Evolutionary conservation across 768 basidiomycete genomes (phyloP), one percentile per base, ranked within the genome.

Genomic region (Tephrocybe sp.): DNA sequence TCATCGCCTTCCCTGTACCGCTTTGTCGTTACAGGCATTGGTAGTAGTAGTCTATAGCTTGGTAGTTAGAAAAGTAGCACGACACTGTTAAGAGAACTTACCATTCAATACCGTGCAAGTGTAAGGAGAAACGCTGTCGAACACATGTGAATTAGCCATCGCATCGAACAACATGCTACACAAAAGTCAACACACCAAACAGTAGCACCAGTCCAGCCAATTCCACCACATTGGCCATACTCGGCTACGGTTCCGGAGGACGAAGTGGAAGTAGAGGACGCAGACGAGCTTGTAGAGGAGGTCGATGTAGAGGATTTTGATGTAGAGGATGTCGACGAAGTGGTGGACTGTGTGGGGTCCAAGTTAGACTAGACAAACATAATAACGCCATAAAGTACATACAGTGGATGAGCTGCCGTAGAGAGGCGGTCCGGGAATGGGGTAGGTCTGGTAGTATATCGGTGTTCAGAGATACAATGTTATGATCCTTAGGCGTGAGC

Each of bases 351-450:
- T n/a, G 39, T 47, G 33, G 3, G 19, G 30, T 0, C 5, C n/a
- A n/a, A 3, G 12, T 32, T 41, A 33, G 20, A 26, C 13, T 34
- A 22, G 34, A 4, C 8, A 34, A 6, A 4, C 10, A 8, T 10
- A 12, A 38, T 12, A 38, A 2, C 17, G 17, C 17, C 17, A 13
- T 16, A 6, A 5, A 23, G 19, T 39, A 52, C 44, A 30, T n/a
- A 45, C 41, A 33, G 53, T 30, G 30, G 23, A 50, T 16, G 30
- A 4, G 36, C 40, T 51, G 22, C 71, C 75, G 62, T 78, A 81
- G 16, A 81, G 72, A 38, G 75, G 69, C 16, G 75, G 74, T 19
- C 74, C 73, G 4, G 75, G 74, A 45, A 77, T 74, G 7, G 60
- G 50, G 60, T 77, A 77, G 22, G 65, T 71, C 62, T 64, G 47